These are phyloP conservation scores for Aureobasidium leucospermi DNA, from an alignment of 2,329 filamentous ascomycete genomes.

Conservation along the genomic window DNA sequence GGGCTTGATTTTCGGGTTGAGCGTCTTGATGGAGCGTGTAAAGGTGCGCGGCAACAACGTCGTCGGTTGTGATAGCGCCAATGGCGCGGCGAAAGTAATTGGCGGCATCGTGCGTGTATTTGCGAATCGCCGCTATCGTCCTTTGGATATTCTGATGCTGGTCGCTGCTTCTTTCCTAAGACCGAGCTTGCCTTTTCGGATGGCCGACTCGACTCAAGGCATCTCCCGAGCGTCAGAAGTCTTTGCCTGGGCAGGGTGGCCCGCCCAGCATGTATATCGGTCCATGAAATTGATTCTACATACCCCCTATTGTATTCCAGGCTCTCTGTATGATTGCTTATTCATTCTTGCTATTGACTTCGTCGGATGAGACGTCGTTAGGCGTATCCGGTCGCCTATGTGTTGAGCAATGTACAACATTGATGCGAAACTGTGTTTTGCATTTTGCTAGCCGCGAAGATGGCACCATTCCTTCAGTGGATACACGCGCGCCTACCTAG, in stretches of 20 bases:
- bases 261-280: neutral
- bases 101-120: conserved; percentile 4
- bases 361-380: too few species aligned
- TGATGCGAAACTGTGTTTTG: too few species aligned
- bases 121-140: neutral
- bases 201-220: neutral
- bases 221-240: conserved; percentile 10
- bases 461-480: too few species aligned
- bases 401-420: too few species aligned
- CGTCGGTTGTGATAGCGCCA: conserved; percentile 1
- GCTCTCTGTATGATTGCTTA: neutral
- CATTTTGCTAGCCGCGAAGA: too few species aligned
- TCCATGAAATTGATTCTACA: neutral
- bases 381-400: too few species aligned
- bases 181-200: neutral
- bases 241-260: neutral
- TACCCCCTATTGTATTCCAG: too few species aligned
- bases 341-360: too few species aligned
- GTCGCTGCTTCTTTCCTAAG: conserved; percentile 2
- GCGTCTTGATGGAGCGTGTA: conserved; percentile 48
- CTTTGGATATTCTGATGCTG: neutral
- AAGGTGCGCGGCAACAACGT: conserved; percentile 21
- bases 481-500: too few species aligned
- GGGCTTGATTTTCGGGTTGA: conserved; percentile 42
- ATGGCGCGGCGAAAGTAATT: neutral